Evolutionary conservation across 345 rosid species (phyloP), one percentile per base, ranked within the genome.

Genomic region (Anastatica hierochuntica): DNA sequence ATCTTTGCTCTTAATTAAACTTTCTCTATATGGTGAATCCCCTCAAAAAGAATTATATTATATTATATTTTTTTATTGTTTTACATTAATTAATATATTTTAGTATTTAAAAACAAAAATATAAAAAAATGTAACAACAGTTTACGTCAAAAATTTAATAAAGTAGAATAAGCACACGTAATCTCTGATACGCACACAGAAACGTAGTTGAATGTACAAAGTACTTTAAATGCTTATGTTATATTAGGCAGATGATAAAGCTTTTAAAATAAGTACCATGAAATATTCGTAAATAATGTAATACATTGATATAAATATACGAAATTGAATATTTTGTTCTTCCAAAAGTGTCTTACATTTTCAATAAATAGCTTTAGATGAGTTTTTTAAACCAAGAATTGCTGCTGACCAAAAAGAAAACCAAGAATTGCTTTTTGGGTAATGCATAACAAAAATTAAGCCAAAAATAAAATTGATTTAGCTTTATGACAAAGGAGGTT

Each of bases 1-100:
- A 69, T 75, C 81, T 76, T 71, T 74, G 76, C 83, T 60, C n/a
- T n/a, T n/a, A n/a, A n/a, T n/a, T 67, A 65, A 69, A 70, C 80
- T 79, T 76, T 72, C 85, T 72, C 77, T 55, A 76, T 43, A 72
- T 69, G 73, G 80, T 63, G 82, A 77, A 78, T 73, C 67, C 88
- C 67, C 85, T 49, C 10, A 7, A 29, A 29, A 29, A 5, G n/a
- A 31, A 9, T 1, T 9, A 31, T 27, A 31, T 31, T 9, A 9
- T 31, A 31, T 31, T 31, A 31, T 31, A 31, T 31, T 31, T 31
- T 9, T 2, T 9, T 31, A 10, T 31, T 31, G 24, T 21, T 10
- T 31, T 6, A 31, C 34, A 59, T 39, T 58, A 13, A 51, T 50
- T 37, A 48, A 65, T 11, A 10, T 39, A 7, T 21, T 5, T 26